A percentile compares a stretch with the other conserved stretches of the same genome.
These are phyloP conservation scores for Chlorophyllum brunneum DNA, from an alignment of 768 basidiomycete genomes.

Conservation along the genomic window DNA sequence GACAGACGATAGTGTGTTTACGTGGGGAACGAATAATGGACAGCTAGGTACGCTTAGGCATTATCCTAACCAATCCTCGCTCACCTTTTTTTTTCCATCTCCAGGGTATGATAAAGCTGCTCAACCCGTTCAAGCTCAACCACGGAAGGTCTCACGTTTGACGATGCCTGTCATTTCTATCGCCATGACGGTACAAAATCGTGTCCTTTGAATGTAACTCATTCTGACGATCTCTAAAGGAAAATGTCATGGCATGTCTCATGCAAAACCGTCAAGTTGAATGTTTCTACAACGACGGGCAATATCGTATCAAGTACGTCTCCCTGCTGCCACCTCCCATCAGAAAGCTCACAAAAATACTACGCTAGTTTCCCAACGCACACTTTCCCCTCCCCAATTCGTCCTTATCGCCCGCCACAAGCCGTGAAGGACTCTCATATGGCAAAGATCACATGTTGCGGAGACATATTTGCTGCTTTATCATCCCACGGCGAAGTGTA, in stretches of 20 bases:
- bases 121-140: slow-evolving; percentile 71
- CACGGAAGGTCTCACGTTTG: slow-evolving; percentile 79
- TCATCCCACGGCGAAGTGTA: slow-evolving; percentile 90
- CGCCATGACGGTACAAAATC: slow-evolving; percentile 57
- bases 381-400: slow-evolving; percentile 71
- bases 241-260: slow-evolving; percentile 79
- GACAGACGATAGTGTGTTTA: slow-evolving; percentile 69
- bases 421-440: slow-evolving; percentile 68
- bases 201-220: too few relatives aligned
- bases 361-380: slow-evolving; percentile 73
- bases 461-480: slow-evolving; percentile 78
- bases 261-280: slow-evolving; percentile 78
- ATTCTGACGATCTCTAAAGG: slow-evolving; percentile 37
- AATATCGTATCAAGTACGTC: slow-evolving; percentile 69
- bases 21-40: slow-evolving; percentile 93
- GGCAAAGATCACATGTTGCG: slow-evolving; percentile 74
- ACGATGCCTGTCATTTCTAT: slow-evolving; percentile 66
- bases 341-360: slow-evolving; percentile 1
- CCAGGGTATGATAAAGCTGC: slow-evolving; percentile 74
- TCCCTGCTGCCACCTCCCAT: not conserved
- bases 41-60: slow-evolving; percentile 64
- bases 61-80: not conserved
- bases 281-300: slow-evolving; percentile 74
- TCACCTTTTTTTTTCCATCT: not conserved
- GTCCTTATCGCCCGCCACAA: slow-evolving; percentile 80